Conservation (phyloP, 257 asterid species). For the Parsonsia alboflavescens region DNA sequence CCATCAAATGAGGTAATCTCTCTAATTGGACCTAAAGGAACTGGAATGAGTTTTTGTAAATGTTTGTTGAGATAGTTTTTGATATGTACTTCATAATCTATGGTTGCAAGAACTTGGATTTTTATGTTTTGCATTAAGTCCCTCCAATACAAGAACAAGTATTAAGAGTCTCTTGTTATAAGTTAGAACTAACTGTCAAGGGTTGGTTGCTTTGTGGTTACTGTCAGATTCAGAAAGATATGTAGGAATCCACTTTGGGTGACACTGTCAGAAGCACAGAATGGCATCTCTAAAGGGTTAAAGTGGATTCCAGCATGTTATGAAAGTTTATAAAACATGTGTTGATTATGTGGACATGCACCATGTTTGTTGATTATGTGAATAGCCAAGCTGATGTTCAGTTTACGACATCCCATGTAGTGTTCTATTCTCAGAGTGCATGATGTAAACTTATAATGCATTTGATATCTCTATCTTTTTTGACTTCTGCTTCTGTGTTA, state of each 20-base stretch:
- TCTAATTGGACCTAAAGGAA: conserved; percentile 14
- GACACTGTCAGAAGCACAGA: no score
- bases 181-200: not conserved
- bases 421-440: not conserved
- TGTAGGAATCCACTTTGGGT: not conserved
- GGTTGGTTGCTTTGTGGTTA: not conserved
- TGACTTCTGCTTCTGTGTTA: not conserved
- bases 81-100: not conserved
- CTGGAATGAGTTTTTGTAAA: conserved; percentile 8
- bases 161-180: not conserved
- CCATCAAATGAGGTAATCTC: conserved; percentile 74
- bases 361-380: not conserved
- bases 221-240: not conserved
- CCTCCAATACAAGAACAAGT: not conserved
- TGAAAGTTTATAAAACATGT: not conserved
- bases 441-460: no score
- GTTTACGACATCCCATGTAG: not conserved
- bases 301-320: not conserved
- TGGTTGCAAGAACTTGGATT: not conserved
- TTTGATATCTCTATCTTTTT: not conserved
- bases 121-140: not conserved
- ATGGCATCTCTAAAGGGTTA: not conserved
- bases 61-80: not conserved
- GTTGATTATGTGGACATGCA: no score
- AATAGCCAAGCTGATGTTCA: not conserved